Percentiles rank a stretch among this genome's conserved stretches.
phyloP scores from a whole-genome alignment of 2,329 filamentous ascomycete species.

The Diaporthe capsici region DNA sequence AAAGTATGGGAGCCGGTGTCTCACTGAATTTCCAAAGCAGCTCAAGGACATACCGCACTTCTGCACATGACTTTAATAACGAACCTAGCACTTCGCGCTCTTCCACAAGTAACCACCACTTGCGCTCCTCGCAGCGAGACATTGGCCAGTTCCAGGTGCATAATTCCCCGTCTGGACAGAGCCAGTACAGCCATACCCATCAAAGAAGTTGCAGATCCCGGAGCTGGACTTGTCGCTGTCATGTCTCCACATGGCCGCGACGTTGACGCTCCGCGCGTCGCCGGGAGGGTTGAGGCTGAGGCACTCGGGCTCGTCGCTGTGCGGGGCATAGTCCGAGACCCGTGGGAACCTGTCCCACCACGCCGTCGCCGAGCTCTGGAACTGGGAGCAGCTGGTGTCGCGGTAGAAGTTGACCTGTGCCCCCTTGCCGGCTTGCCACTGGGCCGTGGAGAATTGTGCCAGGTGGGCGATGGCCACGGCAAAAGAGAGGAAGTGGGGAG shows the following conservation, averaged over 20 bases:
- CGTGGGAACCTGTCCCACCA: not conserved
- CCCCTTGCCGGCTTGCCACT: not conserved
- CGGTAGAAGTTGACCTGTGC: slow-evolving; percentile 4
- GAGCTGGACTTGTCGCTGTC: not conserved
- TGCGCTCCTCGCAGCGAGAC: not conserved
- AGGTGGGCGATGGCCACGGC: not conserved
- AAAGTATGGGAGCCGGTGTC: not conserved
- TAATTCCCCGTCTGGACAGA: not conserved
- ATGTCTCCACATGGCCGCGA: not conserved
- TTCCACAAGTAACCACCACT: not conserved
- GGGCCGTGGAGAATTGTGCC: not conserved
- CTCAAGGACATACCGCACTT: not conserved
- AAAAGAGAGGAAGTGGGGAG: not conserved
- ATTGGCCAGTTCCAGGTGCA: not conserved
- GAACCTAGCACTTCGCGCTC: not conserved
- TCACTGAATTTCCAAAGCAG: not conserved
- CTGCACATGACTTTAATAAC: not conserved
- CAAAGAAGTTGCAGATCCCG: not conserved
- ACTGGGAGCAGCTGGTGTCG: not conserved
- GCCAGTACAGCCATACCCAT: not conserved
- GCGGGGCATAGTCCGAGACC: not conserved
- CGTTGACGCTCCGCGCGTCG: not conserved
- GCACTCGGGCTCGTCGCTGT: not conserved
- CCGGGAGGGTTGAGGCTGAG: not conserved
- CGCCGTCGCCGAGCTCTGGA: not conserved